Percentiles rank a stretch among this genome's conserved stretches.
Conservation (phyloP, 2,329 filamentous ascomycete genomes). For the Phaeosphaeria sp. region DNA sequence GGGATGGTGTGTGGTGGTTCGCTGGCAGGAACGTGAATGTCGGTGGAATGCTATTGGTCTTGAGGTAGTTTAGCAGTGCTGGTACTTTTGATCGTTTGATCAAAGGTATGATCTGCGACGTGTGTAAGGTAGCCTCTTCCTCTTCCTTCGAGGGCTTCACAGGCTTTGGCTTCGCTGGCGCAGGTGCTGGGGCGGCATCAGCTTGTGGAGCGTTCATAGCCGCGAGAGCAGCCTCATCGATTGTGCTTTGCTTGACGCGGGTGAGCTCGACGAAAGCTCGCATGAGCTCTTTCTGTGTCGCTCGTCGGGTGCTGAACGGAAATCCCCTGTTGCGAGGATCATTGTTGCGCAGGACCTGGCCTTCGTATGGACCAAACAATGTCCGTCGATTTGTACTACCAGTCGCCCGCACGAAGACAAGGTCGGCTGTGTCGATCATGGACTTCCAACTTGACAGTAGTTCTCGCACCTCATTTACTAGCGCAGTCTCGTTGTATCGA, state of each 20-base stretch:
- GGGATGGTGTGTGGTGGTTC: conserved; percentile 79
- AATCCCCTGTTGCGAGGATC: conserved; percentile 85
- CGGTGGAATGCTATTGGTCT: conserved; percentile 72
- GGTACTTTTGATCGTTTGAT: conserved; percentile 90
- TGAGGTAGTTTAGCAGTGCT: conserved; percentile 82
- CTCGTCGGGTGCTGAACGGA: conserved; percentile 88
- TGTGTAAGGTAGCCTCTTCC: conserved; percentile 81
- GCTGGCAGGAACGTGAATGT: conserved; percentile 78
- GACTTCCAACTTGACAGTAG: conserved; percentile 84
- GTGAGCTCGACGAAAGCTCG: conserved; percentile 93
- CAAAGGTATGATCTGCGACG: conserved; percentile 84
- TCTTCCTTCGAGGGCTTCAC: conserved; percentile 79
- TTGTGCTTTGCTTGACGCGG: conserved; percentile 80
- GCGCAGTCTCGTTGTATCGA: conserved; percentile 90
- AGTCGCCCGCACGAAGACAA: conserved; percentile 88
- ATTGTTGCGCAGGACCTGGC: conserved; percentile 78
- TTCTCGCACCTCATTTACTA: conserved; percentile 85
- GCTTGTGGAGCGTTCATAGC: conserved; percentile 54
- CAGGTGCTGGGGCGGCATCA: conserved; percentile 48
- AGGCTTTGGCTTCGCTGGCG: conserved; percentile 55
- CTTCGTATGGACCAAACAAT: conserved; percentile 89
- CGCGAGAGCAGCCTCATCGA: conserved; percentile 70
- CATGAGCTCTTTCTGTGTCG: conserved; percentile 94
- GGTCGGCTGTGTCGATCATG: conserved; percentile 81
- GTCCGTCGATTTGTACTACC: conserved; percentile 86